A percentile compares a stretch with the other conserved stretches of the same genome.
These are phyloP conservation scores for Solanum paucissectum DNA, from an alignment of 257 asterid species.

Conservation along the genomic window DNA sequence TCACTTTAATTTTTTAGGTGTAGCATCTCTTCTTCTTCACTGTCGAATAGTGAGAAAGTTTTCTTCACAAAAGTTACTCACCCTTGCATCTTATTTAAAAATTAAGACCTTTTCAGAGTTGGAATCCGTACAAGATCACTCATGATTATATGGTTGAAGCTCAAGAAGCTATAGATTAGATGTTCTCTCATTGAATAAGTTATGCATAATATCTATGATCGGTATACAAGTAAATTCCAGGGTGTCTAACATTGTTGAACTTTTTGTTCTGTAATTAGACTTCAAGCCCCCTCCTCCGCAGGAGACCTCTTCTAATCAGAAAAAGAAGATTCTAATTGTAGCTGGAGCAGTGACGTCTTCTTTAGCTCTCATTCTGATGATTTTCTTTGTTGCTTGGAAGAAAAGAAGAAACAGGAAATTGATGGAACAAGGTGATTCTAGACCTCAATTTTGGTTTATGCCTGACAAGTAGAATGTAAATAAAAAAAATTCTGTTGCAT, in stretches of 20 bases:
- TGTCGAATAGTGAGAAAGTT: not conserved
- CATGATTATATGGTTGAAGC: not conserved
- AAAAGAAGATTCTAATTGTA: conserved; percentile 27
- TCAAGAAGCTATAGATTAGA: not conserved
- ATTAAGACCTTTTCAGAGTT: not conserved
- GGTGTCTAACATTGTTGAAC: not conserved
- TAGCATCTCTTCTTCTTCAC: not conserved
- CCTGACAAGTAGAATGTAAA: not conserved
- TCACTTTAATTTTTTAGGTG: not conserved
- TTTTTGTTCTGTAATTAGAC: conserved; percentile 20
- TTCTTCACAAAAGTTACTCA: not conserved
- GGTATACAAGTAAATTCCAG: not conserved
- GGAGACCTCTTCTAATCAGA: not conserved
- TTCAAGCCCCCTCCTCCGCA: conserved; percentile 24
- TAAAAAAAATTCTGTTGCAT: not conserved
- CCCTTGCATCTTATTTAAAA: not conserved
- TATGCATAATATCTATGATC: not conserved
- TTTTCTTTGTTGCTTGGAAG: conserved; percentile 25
- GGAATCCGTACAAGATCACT: not conserved
- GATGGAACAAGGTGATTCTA: conserved; percentile 44
- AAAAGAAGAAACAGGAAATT: conserved; percentile 21
- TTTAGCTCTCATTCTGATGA: conserved; percentile 16
- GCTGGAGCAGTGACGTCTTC: conserved; percentile 18
- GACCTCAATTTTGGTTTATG: not conserved
- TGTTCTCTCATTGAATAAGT: not conserved